phyloP scores from a whole-genome alignment of 163 green algal genomes.

The Scenedesmus sp. region DNA sequence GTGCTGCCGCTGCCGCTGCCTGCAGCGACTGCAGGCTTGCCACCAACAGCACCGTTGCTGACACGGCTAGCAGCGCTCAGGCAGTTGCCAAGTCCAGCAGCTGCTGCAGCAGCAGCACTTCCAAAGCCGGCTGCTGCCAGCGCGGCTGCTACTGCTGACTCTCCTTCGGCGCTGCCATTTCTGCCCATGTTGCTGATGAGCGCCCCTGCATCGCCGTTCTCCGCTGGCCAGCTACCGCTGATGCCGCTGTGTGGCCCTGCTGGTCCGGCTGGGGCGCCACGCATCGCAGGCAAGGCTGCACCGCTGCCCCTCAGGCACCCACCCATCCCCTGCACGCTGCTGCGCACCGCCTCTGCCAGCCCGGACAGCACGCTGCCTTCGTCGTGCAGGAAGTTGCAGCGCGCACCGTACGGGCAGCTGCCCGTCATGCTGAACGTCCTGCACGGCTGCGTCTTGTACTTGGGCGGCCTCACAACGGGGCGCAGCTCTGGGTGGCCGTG shows the following conservation, averaged over 20 bases:
- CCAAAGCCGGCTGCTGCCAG: background rate
- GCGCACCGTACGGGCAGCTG: constrained; percentile 91
- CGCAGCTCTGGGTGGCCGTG: constrained; percentile 88
- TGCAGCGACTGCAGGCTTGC: background rate
- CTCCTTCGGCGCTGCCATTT: background rate
- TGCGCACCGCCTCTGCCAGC: background rate
- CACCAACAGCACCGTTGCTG: background rate
- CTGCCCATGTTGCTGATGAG: background rate
- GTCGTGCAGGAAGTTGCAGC: constrained; percentile 94
- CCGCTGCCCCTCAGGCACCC: background rate
- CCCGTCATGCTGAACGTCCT: constrained; percentile 87
- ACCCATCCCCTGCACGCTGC: constrained; percentile 4
- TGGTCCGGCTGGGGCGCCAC: background rate
- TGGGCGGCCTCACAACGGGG: constrained; percentile 84
- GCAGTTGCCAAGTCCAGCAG: background rate
- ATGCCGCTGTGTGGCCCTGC: background rate
- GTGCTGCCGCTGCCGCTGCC: background rate
- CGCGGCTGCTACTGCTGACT: background rate
- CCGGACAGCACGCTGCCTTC: background rate
- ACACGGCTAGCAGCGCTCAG: background rate
- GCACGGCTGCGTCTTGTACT: constrained; percentile 95
- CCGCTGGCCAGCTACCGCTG: background rate
- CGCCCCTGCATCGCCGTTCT: background rate
- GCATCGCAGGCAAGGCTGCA: background rate
- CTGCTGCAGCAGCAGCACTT: background rate